Evolutionary conservation across 2,329 filamentous ascomycete species (phyloP).

Genomic region (Ilyonectria robusta): DNA sequence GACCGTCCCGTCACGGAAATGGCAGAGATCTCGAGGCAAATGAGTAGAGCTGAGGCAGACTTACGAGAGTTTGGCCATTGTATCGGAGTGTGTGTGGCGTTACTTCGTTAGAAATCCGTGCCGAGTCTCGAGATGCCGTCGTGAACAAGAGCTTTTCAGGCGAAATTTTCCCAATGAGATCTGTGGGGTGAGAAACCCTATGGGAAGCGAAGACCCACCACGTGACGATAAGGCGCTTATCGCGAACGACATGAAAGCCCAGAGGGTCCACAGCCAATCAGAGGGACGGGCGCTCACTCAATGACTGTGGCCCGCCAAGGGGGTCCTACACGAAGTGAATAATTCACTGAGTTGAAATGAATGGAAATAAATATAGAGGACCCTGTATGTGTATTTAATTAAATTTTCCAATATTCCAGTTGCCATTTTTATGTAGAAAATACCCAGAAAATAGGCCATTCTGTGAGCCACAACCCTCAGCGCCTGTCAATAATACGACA

Average conservation of each 20-base stretch:
- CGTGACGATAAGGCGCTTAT: slow-evolving; percentile 52
- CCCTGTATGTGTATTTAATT: not conserved
- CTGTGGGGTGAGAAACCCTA: slow-evolving; percentile 60
- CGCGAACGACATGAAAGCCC: slow-evolving; percentile 6
- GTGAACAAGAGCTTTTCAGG: slow-evolving; percentile 53
- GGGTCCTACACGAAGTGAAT: not conserved
- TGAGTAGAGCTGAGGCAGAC: slow-evolving; percentile 50
- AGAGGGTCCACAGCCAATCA: slow-evolving; percentile 6
- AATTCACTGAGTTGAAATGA: not conserved
- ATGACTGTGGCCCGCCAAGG: not conserved
- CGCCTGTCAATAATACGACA: not conserved
- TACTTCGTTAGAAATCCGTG: slow-evolving; percentile 56
- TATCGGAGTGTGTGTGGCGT: slow-evolving; percentile 62
- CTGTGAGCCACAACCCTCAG: not conserved
- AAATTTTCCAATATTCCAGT: not conserved
- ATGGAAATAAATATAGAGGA: not conserved
- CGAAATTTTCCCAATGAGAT: slow-evolving; percentile 52
- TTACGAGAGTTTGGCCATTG: slow-evolving; percentile 77
- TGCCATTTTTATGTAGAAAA: not conserved
- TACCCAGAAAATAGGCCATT: not conserved
- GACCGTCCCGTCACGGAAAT: slow-evolving; percentile 28
- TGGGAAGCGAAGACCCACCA: slow-evolving; percentile 50
- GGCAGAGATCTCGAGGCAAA: slow-evolving; percentile 36
- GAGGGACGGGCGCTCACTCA: not conserved
- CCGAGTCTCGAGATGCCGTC: slow-evolving; percentile 56